Conservation (phyloP, 768 basidiomycete species). For the Xerocomellus chrysenteron region DNA sequence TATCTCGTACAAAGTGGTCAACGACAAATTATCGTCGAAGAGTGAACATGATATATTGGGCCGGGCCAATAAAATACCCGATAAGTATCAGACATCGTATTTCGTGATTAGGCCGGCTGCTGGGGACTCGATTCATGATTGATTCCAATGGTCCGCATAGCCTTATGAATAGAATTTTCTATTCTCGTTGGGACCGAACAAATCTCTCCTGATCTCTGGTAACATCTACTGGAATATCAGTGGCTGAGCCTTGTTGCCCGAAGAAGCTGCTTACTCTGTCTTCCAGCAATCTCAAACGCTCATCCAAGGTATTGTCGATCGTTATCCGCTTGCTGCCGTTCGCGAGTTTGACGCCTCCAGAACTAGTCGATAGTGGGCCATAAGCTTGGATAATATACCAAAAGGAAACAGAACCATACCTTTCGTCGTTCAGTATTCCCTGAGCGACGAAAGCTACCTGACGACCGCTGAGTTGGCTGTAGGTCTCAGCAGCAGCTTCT, state of each 20-base stretch:
- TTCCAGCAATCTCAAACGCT: slow-evolving; percentile 84
- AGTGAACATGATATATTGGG: neutral
- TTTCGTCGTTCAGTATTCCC: slow-evolving; percentile 61
- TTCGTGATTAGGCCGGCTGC: neutral
- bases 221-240: slow-evolving; percentile 70
- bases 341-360: slow-evolving; percentile 81
- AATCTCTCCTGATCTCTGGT: slow-evolving; percentile 85
- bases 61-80: neutral
- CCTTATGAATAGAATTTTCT: slow-evolving; percentile 81
- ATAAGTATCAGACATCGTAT: neutral
- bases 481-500: slow-evolving; percentile 59
- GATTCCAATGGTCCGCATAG: neutral
- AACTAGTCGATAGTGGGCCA: slow-evolving; percentile 39
- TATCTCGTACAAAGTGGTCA: neutral
- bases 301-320: slow-evolving; percentile 93
- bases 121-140: neutral
- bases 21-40: neutral
- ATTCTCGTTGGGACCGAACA: slow-evolving; percentile 90
- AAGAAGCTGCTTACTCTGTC: slow-evolving; percentile 65
- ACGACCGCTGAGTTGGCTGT: slow-evolving; percentile 76
- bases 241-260: neutral
- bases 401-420: slow-evolving; percentile 42
- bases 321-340: slow-evolving; percentile 77
- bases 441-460: slow-evolving; percentile 59
- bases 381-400: neutral